A percentile compares a stretch with the other conserved stretches of the same genome.
phyloP scores from a whole-genome alignment of 495 filamentous ascomycete genomes.

The Penicillium arizonense region DNA sequence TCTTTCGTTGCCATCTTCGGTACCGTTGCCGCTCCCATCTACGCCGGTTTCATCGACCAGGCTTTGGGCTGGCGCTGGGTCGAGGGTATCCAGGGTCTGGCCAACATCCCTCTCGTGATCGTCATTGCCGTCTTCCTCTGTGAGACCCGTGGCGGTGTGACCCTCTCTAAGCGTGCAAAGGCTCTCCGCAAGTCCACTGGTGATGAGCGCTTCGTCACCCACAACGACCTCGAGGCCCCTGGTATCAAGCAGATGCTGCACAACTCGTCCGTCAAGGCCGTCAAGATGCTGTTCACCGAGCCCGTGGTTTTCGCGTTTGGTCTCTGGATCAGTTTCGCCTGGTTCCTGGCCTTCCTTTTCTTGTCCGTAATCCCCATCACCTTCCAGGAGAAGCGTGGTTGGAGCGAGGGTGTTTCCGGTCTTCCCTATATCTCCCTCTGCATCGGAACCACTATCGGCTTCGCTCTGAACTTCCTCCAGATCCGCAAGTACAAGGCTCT shows the following conservation, averaged over 20 bases:
- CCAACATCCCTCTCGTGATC: conserved; percentile 60
- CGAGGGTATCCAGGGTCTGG: conserved; percentile 74
- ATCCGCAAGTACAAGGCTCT: conserved; percentile 57
- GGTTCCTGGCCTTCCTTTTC: conserved; percentile 75
- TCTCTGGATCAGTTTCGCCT: conserved; percentile 71
- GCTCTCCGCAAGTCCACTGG: conserved; percentile 52
- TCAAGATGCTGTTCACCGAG: conserved; percentile 72
- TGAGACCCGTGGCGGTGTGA: conserved; percentile 68
- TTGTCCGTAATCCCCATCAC: conserved; percentile 72
- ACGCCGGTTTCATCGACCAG: conserved; percentile 71
- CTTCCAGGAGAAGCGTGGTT: conserved; percentile 67
- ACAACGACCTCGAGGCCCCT: conserved; percentile 55
- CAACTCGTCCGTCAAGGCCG: conserved; percentile 48
- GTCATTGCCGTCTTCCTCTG: conserved; percentile 52
- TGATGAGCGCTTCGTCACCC: conserved; percentile 68
- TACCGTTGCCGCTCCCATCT: conserved; percentile 67
- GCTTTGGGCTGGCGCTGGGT: conserved; percentile 76
- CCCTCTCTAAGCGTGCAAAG: conserved; percentile 56
- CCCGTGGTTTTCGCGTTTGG: conserved; percentile 72
- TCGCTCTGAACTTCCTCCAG: conserved; percentile 54
- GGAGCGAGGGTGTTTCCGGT: conserved; percentile 61
- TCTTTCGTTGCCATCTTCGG: conserved; percentile 71
- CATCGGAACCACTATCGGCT: conserved; percentile 63
- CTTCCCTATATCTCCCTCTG: conserved; percentile 73
- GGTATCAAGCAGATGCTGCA: conserved; percentile 36